These are phyloP conservation scores for Penicillium cinerascens DNA, from an alignment of 495 filamentous ascomycete genomes.

Conservation along the genomic window DNA sequence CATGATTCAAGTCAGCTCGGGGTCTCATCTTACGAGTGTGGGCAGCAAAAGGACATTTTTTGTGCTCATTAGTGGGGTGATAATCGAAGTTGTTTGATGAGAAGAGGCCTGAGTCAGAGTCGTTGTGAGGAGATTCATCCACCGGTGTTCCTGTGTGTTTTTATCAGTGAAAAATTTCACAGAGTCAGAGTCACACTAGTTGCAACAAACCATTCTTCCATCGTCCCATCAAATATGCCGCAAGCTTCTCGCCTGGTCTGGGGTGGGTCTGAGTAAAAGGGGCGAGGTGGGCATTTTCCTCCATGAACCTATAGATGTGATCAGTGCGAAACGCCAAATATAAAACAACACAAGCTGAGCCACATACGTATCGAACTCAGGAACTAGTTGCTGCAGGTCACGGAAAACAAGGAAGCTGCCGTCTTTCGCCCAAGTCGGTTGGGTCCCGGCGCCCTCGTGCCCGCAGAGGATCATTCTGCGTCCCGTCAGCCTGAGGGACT, in stretches of 20 bases:
- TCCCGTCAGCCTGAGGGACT: background rate
- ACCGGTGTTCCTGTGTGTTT: constrained; percentile 6
- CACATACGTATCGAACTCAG: constrained; percentile 26
- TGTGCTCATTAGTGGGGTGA: constrained; percentile 9
- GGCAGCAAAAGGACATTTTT: constrained; percentile 32
- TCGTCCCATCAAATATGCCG: constrained; percentile 33
- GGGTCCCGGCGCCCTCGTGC: constrained; percentile 10
- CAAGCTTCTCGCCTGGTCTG: constrained; percentile 21
- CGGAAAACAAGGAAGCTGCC: constrained; percentile 40
- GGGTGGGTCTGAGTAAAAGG: background rate
- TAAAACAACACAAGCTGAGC: too few relatives aligned
- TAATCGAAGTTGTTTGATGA: constrained; percentile 31
- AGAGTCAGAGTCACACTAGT: background rate
- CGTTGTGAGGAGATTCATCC: constrained; percentile 12
- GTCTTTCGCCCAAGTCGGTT: constrained; percentile 30
- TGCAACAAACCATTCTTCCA: constrained; percentile 33
- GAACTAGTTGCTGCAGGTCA: constrained; percentile 31
- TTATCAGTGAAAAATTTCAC: background rate
- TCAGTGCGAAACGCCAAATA: too few relatives aligned
- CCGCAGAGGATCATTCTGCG: constrained; percentile 13
- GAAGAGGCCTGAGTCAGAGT: constrained; percentile 23
- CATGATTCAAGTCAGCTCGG: constrained; percentile 18
- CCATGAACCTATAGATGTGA: constrained; percentile 22
- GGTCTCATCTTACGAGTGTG: constrained; percentile 37
- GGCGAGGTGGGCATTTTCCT: constrained; percentile 3